Base-by-base conservation (phyloP, 106 monocot genomes). In the Acorus gramineus region DNA sequence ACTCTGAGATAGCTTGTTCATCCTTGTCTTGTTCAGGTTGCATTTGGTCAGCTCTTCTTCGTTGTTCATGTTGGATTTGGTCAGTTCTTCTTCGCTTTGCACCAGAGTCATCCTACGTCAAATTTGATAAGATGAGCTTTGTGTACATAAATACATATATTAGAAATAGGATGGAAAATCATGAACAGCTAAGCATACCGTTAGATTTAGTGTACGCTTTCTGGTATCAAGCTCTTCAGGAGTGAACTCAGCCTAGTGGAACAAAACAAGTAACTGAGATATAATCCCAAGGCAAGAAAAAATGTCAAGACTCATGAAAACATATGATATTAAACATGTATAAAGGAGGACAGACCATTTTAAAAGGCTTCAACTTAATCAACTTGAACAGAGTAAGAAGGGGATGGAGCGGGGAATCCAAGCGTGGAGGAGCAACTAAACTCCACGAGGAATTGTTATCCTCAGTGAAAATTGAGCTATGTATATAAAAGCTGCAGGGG, bases 1-100 rank as follows among this genome's bases (percentile, higher is more conserved):
- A 65, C 50, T 93, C 81, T 5, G 83, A 78, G 8, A 93, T 78
- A 61, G 85, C 93, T 67, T 89, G 93, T 44, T 93, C 93, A 61
- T 86, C 93, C 2, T 83, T 69, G 55, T 57, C 56, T 57, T 79
- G 89, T 14, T 85, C 83, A 50, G 69, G 71, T 67, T 79, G 75
- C 68, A 74, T 78, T 55, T 75, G 53, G 13, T 66, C 76, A 2
- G 66, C 76, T 55, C 57, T 85, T 46, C 42, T 61, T 42, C 69
- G 64, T 60, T 93, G 82, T 69, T 79, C 82, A 49, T 82, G 77
- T 0, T 82, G 75, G 67, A 76, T 78, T 55, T 75, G 53, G 13
- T 66, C 76, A 2, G 66, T 74, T 55, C 57, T 85, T 46, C 42
- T 61, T 42, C 69, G 64, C 63, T 93, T 85, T 69, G 82, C 73